Base-by-base conservation (phyloP, 2,329 filamentous ascomycete species). In the Cladophialophora exuberans region DNA sequence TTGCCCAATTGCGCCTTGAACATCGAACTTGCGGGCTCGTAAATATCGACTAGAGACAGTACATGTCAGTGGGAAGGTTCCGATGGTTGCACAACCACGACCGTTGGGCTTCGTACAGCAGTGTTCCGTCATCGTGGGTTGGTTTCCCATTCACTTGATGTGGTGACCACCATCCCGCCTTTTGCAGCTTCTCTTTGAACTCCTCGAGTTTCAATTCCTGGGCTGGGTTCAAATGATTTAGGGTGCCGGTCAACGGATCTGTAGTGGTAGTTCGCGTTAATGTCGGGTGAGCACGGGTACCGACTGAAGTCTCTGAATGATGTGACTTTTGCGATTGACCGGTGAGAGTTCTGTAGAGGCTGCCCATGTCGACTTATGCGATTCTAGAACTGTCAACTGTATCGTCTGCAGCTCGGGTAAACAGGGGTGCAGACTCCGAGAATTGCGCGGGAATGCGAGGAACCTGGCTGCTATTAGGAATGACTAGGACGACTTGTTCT, bases 1-100 rank as follows among this genome's bases (percentile, higher is more conserved):
- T 74, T 97, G 92, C 56, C 76, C 80, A 69, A 86, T 86, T 10
- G 92, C 92, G 63, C 93, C 90, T 62, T 84, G 74, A 7, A 89
- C 82, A 23, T 87, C 76, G 78, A 93, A 97, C 71, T 85, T 88
- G 53, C 92, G 85, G 28, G 92, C 92, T 65, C 92, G 88, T 46
- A 97, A 79, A 71, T 88, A 97, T 57, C 92, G 90, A 59, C 90
- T 94, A 65, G 17, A 55, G 45, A 15, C 26, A 45, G 35, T 5
- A 50, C 47, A 55, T 42, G 54, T 57, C 43, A 57, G 54, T 38
- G 20, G 30, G 11, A 50, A 54, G 41, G 46, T 56, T 42, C 10
- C 42, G 52, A 28, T 20, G 22, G 13, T 22, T 17, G 23, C 17
- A 20, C 6, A 51, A 39, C 10, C 35, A 35, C 23, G 48, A 57